phyloP scores from a whole-genome alignment of 2,329 filamentous ascomycete species.

The Talaromyces sp. region DNA sequence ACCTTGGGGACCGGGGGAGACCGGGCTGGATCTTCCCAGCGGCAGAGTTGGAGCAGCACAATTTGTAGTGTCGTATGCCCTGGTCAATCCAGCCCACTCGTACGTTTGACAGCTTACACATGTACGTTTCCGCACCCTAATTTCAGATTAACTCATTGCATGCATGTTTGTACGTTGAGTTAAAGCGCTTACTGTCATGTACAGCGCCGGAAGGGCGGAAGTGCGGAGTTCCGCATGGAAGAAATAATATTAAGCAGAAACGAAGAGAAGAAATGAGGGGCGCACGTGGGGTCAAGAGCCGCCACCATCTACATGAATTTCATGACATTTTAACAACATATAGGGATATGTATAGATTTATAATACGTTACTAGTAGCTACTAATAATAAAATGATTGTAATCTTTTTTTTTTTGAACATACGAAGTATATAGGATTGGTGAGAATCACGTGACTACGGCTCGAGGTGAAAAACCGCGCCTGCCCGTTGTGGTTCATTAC shows the following conservation, averaged over 20 bases:
- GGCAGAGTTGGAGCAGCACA: background rate
- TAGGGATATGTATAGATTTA: no score
- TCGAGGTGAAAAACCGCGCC: no score
- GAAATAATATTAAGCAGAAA: background rate
- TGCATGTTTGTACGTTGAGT: background rate
- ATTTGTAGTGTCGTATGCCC: background rate
- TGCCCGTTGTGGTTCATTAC: no score
- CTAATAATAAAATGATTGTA: no score
- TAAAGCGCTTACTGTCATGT: background rate
- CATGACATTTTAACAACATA: no score
- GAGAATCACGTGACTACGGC: no score
- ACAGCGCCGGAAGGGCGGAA: background rate
- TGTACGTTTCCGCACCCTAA: background rate
- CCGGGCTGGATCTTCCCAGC: background rate
- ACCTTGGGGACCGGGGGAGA: background rate
- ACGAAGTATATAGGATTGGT: no score
- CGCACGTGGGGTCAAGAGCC: background rate
- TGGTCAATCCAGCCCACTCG: background rate
- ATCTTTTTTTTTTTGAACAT: no score
- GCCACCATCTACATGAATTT: background rate
- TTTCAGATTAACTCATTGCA: background rate
- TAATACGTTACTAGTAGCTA: no score
- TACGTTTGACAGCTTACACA: background rate
- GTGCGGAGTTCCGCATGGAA: background rate
- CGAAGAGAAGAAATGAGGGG: background rate